These are phyloP conservation scores for Colletotrichum sidae DNA, from an alignment of 2,329 filamentous ascomycete genomes.

Conservation along the genomic window DNA sequence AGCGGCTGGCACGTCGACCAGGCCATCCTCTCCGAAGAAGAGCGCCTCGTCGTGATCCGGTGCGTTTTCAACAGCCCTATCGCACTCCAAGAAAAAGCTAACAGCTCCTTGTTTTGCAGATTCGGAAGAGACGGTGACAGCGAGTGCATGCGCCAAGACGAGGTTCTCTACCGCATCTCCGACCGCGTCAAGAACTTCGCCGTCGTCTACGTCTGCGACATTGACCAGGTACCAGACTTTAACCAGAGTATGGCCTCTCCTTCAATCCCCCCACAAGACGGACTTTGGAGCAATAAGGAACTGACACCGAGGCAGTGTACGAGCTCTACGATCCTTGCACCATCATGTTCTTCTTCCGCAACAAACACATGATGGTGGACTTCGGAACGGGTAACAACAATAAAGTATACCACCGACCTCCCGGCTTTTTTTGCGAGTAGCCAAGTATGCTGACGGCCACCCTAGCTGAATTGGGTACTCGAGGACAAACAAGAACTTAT, in stretches of 20 bases:
- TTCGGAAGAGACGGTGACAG: conserved; percentile 90
- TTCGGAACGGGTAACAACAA: conserved; percentile 99
- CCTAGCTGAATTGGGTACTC: conserved; percentile 74
- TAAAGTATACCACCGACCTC: conserved; percentile 59
- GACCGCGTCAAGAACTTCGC: conserved; percentile 95
- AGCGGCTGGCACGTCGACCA: conserved; percentile 89
- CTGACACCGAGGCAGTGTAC: conserved; percentile 28
- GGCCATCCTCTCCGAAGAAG: conserved; percentile 74
- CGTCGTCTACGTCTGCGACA: conserved; percentile 93
- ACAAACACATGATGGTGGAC: conserved; percentile 99
- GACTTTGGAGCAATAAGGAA: not conserved
- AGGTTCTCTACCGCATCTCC: conserved; percentile 93
- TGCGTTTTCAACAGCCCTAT: conserved; percentile 84
- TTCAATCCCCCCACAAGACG: conserved; percentile 6
- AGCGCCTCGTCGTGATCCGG: conserved; percentile 87
- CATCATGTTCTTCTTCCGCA: conserved; percentile 96
- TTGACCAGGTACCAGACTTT: conserved; percentile 91
- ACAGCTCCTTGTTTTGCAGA: not conserved
- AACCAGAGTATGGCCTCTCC: conserved; percentile 71
- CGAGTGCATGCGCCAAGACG: conserved; percentile 82
- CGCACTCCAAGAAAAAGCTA: conserved; percentile 42
- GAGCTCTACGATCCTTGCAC: conserved; percentile 91
- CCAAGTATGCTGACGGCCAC: too few species aligned
- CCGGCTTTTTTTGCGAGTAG: not conserved
- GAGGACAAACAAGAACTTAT: conserved; percentile 99